Percentiles rank a stretch among this genome's conserved stretches.
phyloP scores from a whole-genome alignment of 2,329 filamentous ascomycete species.

The Diaporthe eres region DNA sequence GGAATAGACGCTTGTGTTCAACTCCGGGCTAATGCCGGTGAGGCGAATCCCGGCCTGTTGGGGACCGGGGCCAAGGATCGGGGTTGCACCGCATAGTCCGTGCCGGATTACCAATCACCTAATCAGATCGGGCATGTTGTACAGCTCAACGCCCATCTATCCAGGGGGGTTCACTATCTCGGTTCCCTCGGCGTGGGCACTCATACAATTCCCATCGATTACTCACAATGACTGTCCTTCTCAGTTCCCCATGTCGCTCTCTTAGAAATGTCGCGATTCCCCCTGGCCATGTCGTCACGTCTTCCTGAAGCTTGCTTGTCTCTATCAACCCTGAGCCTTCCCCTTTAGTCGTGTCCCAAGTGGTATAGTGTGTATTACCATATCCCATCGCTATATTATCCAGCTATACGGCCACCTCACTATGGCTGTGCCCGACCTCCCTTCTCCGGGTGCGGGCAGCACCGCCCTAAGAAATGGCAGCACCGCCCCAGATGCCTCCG shows the following conservation, averaged over 20 bases:
- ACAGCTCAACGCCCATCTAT: not conserved
- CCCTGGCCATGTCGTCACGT: not conserved
- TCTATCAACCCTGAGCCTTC: not conserved
- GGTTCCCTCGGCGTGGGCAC: slow-evolving; percentile 10
- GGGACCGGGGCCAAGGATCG: not conserved
- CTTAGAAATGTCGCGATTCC: not conserved
- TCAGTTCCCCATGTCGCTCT: not conserved
- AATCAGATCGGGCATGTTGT: not conserved
- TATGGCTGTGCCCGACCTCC: not conserved
- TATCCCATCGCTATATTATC: not conserved
- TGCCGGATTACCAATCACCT: slow-evolving; percentile 35
- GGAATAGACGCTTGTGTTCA: not conserved
- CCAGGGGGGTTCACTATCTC: slow-evolving; percentile 18
- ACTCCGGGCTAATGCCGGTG: not conserved
- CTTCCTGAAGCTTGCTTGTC: slow-evolving; percentile 1
- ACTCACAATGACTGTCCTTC: slow-evolving; percentile 8
- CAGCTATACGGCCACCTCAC: not conserved
- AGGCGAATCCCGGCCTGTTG: not conserved
- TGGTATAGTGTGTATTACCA: not conserved
- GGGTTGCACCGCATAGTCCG: not conserved
- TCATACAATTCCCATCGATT: not conserved
- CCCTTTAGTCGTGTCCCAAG: not conserved
- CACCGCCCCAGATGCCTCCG: slow-evolving; percentile 41
- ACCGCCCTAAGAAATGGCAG: slow-evolving; percentile 10
- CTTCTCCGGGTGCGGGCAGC: not conserved